Evolutionary conservation across 352 stramenopile genomes (phyloP), one percentile per base, ranked within the genome.

Genomic region (Phytopythium cucurbitacearum): DNA sequence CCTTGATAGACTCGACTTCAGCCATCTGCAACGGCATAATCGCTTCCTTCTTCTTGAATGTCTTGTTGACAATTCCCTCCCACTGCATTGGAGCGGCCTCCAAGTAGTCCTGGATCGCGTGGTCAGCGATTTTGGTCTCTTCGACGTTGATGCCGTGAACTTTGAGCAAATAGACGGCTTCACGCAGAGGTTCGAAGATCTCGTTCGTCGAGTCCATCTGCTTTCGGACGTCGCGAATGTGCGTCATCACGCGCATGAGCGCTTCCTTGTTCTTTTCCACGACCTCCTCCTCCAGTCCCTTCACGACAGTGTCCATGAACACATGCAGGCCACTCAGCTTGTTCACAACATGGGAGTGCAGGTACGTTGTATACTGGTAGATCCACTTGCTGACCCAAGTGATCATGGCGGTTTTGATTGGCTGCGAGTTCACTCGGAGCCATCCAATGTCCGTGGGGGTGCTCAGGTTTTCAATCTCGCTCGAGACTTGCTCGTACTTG

Each of bases 11-110:
- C 55, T 98, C 90, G 10, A 98, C 91, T 54, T 98, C 93, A 12
- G 91, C 76, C 83, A 98, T 98, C 75, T 99, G 96, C 41, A 99
- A 78, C 5, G 94, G 94, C 73, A 98, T 85, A 56, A 99, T 99
- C 60, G 98, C 93, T 69, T 99, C 96, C 57, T 99, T 99, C 64
- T 98, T 98, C 62, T 97, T 97, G 67, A 98, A 99, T 15, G 95
- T 98, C 64, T 98, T 98, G 69, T 98, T 99, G 33, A 98, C 91
- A n/a, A 98, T 96, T 5, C 79, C 92, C 60, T 99, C 96, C 96
- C 96, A 99, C 51, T 97, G 89, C 76, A 98, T 90, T 7, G 95
- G 95, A 13, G 93, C 93, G 32, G 97, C 94, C 59, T 99, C 96
- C 16, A 99, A 66, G 65, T 98, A 99, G 45, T 95, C 84, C 42